Evolutionary conservation across 768 basidiomycete species (phyloP), one percentile per base, ranked within the genome.

Genomic region (Antrodiella citrinella): DNA sequence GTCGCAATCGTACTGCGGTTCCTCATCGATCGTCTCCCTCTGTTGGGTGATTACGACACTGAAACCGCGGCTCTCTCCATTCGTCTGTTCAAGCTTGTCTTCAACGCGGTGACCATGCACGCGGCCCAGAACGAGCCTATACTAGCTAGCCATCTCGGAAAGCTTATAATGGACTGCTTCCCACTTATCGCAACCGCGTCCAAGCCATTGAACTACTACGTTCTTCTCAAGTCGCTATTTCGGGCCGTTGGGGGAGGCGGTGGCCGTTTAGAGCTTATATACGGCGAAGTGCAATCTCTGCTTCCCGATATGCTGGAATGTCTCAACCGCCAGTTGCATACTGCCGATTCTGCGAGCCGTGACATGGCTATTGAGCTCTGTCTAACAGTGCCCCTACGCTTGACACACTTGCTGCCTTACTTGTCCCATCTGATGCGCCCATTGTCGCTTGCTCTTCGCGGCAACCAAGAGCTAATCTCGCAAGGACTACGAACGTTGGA

Each of bases 351-450:
- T n/a, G 74, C 72, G 55, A 79, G 79, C 47, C 77, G 87, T 48
- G 96, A 99, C 65, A 84, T 97, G 72, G 89, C 98, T 59, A 93
- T 95, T 50, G 96, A 99, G 62, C 82, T 99, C 43, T 95, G 91
- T 65, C 80, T 99, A 45, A 99, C 96, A 3, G 95, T 98, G 19
- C 96, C 96, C 1, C 74, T 98, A 25, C 86, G 96, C 30, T 73
- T 99, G 15, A 97, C 94, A 1, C 93, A 98, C 66, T 81, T 99
- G 24, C 80, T 98, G 18, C 96, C 96, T 1, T 91, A 96, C 69
- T 80, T 99, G 45, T 81, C 84, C 13, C 94, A 97, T 61, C 76
- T 99, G 50, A 97, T 98, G 94, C 88, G 91, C 57, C 96, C 96
- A 0, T 75, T 99, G 23, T 92, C 94, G 2, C 74, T 94, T 45